Evolutionary conservation across 2,329 filamentous ascomycete species (phyloP).

Genomic region (Simplicillium sp.): DNA sequence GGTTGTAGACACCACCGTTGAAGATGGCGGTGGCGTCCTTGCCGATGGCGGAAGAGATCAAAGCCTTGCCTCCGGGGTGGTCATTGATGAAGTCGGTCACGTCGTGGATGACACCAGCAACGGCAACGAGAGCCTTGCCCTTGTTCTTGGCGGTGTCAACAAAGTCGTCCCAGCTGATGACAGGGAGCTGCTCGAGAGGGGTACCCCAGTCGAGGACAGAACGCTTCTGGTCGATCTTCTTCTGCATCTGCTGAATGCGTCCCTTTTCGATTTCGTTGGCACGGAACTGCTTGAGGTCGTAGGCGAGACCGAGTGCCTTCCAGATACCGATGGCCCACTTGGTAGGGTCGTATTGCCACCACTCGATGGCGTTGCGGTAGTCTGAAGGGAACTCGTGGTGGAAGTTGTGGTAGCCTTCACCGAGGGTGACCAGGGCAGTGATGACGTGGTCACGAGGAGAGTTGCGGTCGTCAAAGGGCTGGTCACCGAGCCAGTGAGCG

Average conservation of each 20-base stretch:
- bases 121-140: conserved; percentile 65
- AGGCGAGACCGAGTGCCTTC: conserved; percentile 78
- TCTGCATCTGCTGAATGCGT: conserved; percentile 78
- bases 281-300: conserved; percentile 84
- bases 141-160: conserved; percentile 62
- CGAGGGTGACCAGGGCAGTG: conserved; percentile 75
- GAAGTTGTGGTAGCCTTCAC: conserved; percentile 92
- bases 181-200: conserved; percentile 75
- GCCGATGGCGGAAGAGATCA: conserved; percentile 73
- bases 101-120: conserved; percentile 82
- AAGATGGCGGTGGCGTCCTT: conserved; percentile 88
- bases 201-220: conserved; percentile 76
- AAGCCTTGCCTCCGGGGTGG: conserved; percentile 81
- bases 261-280: conserved; percentile 90
- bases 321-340: conserved; percentile 82
- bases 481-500: conserved; percentile 84
- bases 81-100: conserved; percentile 78
- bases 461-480: conserved; percentile 90
- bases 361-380: conserved; percentile 85
- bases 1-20: conserved; percentile 84
- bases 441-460: conserved; percentile 81
- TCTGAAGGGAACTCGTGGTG: conserved; percentile 91
- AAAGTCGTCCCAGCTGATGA: conserved; percentile 81
- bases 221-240: conserved; percentile 87
- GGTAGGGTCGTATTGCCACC: conserved; percentile 86